Evolutionary conservation across 495 filamentous ascomycete species (phyloP).

Genomic region (Trichoderma erinaceum): DNA sequence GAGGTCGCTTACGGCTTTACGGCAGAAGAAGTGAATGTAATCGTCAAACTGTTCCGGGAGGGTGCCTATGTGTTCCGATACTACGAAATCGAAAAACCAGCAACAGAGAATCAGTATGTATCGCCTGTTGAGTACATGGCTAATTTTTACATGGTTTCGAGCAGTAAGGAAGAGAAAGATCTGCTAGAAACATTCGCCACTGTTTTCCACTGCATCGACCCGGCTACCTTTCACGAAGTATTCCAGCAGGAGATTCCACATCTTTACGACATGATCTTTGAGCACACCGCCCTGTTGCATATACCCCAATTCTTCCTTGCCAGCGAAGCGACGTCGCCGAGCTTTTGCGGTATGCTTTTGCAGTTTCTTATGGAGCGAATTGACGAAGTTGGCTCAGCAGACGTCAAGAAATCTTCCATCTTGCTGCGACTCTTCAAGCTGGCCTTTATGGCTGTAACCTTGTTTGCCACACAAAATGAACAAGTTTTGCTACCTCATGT

Average conservation of each 20-base stretch:
- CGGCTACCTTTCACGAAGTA: conserved; percentile 96
- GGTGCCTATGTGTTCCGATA: conserved; percentile 94
- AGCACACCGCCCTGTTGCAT: conserved; percentile 88
- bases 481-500: conserved; percentile 93
- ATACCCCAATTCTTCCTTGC: conserved; percentile 97
- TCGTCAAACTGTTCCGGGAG: conserved; percentile 95
- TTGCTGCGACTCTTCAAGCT: conserved; percentile 94
- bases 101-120: conserved; percentile 64
- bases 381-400: conserved; percentile 85
- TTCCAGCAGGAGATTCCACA: conserved; percentile 96
- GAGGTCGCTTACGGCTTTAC: conserved; percentile 97
- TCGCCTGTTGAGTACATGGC: conserved; percentile 84
- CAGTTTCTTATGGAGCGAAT: conserved; percentile 96
- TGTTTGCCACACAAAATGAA: conserved; percentile 93
- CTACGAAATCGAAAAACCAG: conserved; percentile 80
- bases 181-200: conserved; percentile 96
- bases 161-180: conserved; percentile 94
- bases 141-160: conserved; percentile 86
- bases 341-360: conserved; percentile 95
- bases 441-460: conserved; percentile 97
- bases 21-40: conserved; percentile 92
- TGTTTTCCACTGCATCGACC: conserved; percentile 97
- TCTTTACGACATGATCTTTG: conserved; percentile 96
- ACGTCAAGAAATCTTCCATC: conserved; percentile 85
- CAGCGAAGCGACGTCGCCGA: conserved; percentile 93